A percentile compares a stretch with the other conserved stretches of the same genome.
Evolutionary conservation across 352 stramenopile genomes (phyloP).

Genomic region (Pythium plurisporium): DNA sequence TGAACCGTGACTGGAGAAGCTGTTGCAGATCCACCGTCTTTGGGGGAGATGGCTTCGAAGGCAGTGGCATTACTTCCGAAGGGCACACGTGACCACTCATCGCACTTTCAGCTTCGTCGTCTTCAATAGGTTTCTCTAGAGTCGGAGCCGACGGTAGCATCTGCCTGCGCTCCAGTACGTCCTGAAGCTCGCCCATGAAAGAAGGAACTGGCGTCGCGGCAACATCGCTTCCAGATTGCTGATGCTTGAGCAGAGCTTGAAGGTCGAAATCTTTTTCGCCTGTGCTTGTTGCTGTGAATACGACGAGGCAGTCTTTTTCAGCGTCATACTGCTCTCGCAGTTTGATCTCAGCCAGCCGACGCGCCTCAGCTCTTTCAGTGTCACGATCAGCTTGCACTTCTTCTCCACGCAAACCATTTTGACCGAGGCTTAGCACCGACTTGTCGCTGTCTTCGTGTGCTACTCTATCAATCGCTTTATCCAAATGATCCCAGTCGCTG

Average conservation of each 20-base stretch:
- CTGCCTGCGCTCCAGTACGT: slow-evolving; percentile 47
- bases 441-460: no score
- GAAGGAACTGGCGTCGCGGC: slow-evolving; percentile 13
- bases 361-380: not conserved
- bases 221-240: slow-evolving; percentile 18
- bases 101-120: slow-evolving; percentile 19
- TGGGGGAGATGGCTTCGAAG: not conserved
- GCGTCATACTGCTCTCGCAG: not conserved
- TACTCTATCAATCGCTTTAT: slow-evolving; percentile 2
- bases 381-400: not conserved
- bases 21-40: slow-evolving; percentile 18
- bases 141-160: slow-evolving; percentile 20
- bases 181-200: slow-evolving; percentile 50
- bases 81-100: no score
- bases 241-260: slow-evolving; percentile 33
- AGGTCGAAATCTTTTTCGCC: slow-evolving; percentile 65
- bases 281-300: slow-evolving; percentile 75
- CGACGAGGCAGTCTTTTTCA: slow-evolving; percentile 30
- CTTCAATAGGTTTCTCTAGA: slow-evolving; percentile 41
- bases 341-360: not conserved
- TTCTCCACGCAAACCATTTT: no score
- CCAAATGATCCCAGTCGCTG: slow-evolving; percentile 17
- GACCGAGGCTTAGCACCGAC: no score
- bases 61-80: no score
- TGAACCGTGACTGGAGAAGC: slow-evolving; percentile 18